Evolutionary conservation across 352 stramenopile genomes (phyloP).

Genomic region (Saprolegnia parasitica): DNA sequence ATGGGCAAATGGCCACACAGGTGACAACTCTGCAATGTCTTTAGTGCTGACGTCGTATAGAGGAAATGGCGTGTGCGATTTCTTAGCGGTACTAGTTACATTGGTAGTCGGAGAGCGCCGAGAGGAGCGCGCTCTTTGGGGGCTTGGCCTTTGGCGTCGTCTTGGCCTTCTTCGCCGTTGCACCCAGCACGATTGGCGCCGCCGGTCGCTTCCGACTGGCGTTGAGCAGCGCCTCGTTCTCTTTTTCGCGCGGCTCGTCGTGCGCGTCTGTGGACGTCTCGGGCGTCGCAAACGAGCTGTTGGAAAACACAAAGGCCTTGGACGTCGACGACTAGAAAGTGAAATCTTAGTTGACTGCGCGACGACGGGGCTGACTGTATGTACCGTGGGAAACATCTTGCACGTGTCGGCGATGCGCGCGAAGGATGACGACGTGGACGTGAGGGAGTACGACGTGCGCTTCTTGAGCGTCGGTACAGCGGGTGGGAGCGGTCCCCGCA

Average conservation of each 20-base stretch:
- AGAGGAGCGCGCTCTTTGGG: slow-evolving; percentile 53
- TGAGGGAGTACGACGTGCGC: slow-evolving; percentile 37
- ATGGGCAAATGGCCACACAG: no score
- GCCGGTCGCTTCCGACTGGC: neutral
- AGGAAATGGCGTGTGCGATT: neutral
- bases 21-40: no score
- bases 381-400: slow-evolving; percentile 58
- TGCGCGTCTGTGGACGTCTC: slow-evolving; percentile 27
- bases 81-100: slow-evolving; percentile 26
- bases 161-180: slow-evolving; percentile 14
- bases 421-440: slow-evolving; percentile 55
- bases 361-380: neutral
- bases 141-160: slow-evolving; percentile 39
- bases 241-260: slow-evolving; percentile 39
- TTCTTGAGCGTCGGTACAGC: slow-evolving; percentile 21
- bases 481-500: neutral
- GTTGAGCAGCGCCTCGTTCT: slow-evolving; percentile 32
- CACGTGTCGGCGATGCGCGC: slow-evolving; percentile 59
- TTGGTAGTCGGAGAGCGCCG: slow-evolving; percentile 63
- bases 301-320: slow-evolving; percentile 82
- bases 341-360: neutral
- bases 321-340: slow-evolving; percentile 29
- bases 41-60: neutral
- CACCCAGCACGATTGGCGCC: slow-evolving; percentile 35
- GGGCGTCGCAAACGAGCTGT: slow-evolving; percentile 31